phyloP scores from a whole-genome alignment of 2,329 filamentous ascomycete genomes.

The Bipolaris victoriae region DNA sequence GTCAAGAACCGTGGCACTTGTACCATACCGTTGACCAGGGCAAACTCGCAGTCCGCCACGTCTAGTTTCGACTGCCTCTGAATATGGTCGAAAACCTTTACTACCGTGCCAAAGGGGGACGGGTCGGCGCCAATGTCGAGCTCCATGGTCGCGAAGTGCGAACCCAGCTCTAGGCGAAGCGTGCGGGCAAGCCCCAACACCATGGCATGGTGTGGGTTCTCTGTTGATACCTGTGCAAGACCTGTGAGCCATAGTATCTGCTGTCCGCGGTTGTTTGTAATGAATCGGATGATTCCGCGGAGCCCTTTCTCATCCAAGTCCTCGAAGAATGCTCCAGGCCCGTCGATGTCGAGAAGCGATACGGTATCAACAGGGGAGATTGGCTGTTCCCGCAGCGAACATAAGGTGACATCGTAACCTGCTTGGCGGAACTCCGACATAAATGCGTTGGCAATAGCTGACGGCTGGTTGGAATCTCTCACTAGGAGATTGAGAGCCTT shows the following conservation, averaged over 20 bases:
- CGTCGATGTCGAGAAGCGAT: neutral
- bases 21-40: no score
- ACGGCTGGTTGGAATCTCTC: neutral
- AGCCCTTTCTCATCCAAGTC: neutral
- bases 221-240: conserved; percentile 22
- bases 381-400: neutral
- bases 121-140: neutral
- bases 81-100: no score
- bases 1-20: no score
- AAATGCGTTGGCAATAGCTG: neutral
- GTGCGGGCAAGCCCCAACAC: conserved; percentile 34
- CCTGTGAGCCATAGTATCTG: conserved; percentile 36
- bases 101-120: no score
- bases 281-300: neutral
- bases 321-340: neutral
- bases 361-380: neutral
- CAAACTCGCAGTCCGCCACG: no score
- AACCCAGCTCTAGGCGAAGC: conserved; percentile 26
- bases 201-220: conserved; percentile 30
- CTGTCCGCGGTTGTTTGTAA: neutral
- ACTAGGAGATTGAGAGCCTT: neutral
- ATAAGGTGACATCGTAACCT: neutral
- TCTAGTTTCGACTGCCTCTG: no score
- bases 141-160: neutral
- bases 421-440: neutral